Conservation (phyloP, 768 basidiomycete genomes). For the Serendipita sp. region DNA sequence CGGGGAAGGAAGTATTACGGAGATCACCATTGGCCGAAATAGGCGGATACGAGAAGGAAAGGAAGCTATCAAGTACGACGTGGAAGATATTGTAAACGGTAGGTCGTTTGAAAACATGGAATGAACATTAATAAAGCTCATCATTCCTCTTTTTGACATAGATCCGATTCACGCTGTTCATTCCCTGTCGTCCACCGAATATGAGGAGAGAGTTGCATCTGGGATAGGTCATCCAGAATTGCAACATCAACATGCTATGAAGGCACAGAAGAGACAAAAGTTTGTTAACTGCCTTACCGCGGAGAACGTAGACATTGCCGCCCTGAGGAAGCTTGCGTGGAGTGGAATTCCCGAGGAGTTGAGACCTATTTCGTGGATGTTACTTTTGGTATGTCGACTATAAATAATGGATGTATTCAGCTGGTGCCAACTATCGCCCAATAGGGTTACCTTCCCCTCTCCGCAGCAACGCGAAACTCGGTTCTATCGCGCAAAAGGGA, state of each 20-base stretch:
- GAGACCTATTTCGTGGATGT: conserved; percentile 85
- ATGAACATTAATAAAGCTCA: conserved; percentile 2
- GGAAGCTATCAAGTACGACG: conserved; percentile 46
- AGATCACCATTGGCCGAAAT: conserved; percentile 67
- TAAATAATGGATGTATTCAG: conserved; percentile 20
- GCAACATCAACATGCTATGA: conserved; percentile 59
- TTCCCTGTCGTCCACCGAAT: conserved; percentile 19
- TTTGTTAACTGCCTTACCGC: conserved; percentile 64
- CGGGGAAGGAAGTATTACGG: conserved; percentile 17
- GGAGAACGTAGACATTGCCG: conserved; percentile 72
- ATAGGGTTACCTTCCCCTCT: conserved; percentile 86
- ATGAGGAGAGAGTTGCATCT: not conserved
- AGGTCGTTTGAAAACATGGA: conserved; percentile 13
- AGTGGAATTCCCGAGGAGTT: conserved; percentile 80
- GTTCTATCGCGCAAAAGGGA: conserved; percentile 80
- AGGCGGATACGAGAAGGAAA: conserved; percentile 40
- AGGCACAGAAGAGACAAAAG: conserved; percentile 61
- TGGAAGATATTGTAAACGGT: conserved; percentile 68
- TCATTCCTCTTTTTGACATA: conserved; percentile 5
- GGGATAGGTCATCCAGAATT: not conserved
- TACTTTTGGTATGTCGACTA: conserved; percentile 48
- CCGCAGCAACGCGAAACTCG: conserved; percentile 52
- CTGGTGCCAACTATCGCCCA: not conserved
- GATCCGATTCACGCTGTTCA: conserved; percentile 16
- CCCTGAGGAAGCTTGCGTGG: conserved; percentile 87